Conservation (phyloP, 495 filamentous ascomycete genomes). For the Neurospora tetraspora region DNA sequence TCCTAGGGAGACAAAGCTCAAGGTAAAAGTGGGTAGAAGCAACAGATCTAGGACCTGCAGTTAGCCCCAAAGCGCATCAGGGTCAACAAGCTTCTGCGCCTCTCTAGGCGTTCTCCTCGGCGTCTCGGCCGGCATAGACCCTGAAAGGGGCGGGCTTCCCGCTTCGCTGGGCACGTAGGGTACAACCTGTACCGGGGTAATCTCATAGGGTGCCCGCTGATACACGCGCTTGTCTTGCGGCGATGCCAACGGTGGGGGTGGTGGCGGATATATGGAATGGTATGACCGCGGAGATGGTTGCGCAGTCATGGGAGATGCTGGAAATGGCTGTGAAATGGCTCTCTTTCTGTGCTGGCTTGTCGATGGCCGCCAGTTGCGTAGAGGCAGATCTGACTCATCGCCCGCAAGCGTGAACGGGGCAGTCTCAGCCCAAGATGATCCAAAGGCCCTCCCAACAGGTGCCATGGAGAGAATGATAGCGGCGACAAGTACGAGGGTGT, state of each 20-base stretch:
- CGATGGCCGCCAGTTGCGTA: not conserved
- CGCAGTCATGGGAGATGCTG: not conserved
- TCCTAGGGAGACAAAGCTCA: not conserved
- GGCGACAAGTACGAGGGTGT: constrained; percentile 25
- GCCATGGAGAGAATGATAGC: constrained; percentile 14
- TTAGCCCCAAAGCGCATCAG: constrained; percentile 12
- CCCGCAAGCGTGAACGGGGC: constrained; percentile 10
- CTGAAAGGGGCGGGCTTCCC: not conserved
- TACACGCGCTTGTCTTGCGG: constrained; percentile 11
- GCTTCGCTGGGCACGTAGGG: constrained; percentile 6
- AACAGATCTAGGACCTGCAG: not conserved
- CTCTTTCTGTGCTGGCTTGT: not conserved
- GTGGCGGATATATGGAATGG: not conserved
- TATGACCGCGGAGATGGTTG: not conserved
- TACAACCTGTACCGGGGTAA: not conserved
- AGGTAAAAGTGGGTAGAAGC: not conserved
- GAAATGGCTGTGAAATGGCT: constrained; percentile 5
- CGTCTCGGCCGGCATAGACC: not conserved
- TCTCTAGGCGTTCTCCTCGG: constrained; percentile 5
- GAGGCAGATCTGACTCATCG: not conserved
- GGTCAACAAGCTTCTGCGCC: constrained; percentile 6
- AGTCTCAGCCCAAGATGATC: constrained; percentile 19
- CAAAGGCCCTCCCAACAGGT: constrained; percentile 20
- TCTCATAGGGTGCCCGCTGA: constrained; percentile 8
- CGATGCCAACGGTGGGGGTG: constrained; percentile 2